Evolutionary conservation across 192 early-diverging fungal species (phyloP), one percentile per base, ranked within the genome.

Genomic region (Coemansia sp.): DNA sequence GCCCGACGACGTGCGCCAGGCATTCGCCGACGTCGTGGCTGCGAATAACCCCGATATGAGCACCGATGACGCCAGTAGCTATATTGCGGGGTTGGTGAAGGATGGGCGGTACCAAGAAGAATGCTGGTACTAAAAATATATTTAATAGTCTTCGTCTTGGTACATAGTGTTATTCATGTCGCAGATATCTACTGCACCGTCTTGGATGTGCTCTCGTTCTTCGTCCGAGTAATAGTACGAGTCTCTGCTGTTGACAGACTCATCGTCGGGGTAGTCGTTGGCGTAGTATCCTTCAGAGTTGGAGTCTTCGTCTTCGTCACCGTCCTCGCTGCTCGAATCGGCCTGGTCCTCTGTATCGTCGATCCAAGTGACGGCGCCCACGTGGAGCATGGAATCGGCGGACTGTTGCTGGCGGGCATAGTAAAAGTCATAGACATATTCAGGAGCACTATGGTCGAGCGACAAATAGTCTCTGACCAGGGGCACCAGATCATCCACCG

Each of bases 351-450:
- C 86, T 36, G 74, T 64, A 22, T 87, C 83, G 31, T 84, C 83
- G 49, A 84, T 73, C 88, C 88, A 89, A n/a, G 81, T 66, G 16
- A 83, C 83, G 29, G 67, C 47, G 0, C 70, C 73, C 24, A 74
- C 52, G 55, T 66, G 66, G 16, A 52, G 15, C 27, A 65, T 66
- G 31, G n/a, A 27, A 43, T 66, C 53, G 22, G 49, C 71, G 29
- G 41, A 53, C 33, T 44, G 39, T 18, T 9, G n/a, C 13, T 85
- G 73, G 75, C 88, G 88, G 18, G 85, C 70, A 29, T 90, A 92
- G 70, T 91, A 93, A 58, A 93, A 87, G 69, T 93, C 92, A 64
- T 93, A 93, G 2, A 93, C 89, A 70, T 90, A 93, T 66, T 89
- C 92, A 9, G 90, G 60, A 0, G 9, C 36, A 1, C 39, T n/a